A percentile compares a stretch with the other conserved stretches of the same genome.
phyloP scores from a whole-genome alignment of 2,329 filamentous ascomycete genomes.

The Aspergillus sojae region DNA sequence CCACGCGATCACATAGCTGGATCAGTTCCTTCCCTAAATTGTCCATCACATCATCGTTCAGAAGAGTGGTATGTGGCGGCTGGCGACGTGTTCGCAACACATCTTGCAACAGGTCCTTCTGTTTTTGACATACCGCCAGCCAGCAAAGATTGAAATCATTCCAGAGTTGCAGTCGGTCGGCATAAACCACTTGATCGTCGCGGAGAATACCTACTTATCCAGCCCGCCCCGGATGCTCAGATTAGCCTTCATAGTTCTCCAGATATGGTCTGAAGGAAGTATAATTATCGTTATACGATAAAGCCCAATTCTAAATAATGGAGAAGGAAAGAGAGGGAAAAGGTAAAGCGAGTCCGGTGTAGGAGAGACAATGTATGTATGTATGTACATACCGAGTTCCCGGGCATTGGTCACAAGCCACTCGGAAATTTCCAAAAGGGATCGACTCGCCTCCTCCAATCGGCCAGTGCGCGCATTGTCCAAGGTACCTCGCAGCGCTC shows the following conservation, averaged over 20 bases:
- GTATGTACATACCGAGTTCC: constrained; percentile 61
- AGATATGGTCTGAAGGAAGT: neutral
- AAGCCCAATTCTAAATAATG: neutral
- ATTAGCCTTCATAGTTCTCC: neutral
- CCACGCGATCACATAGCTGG: constrained; percentile 79
- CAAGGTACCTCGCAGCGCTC: constrained; percentile 65
- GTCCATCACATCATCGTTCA: constrained; percentile 70
- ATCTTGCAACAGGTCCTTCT: constrained; percentile 71
- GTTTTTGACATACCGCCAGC: constrained; percentile 79
- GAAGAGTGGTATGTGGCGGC: constrained; percentile 61
- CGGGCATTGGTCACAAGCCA: constrained; percentile 69
- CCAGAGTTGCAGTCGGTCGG: constrained; percentile 83
- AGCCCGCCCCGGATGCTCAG: neutral
- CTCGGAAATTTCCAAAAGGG: constrained; percentile 64
- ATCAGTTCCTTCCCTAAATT: constrained; percentile 82
- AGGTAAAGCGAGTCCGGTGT: constrained; percentile 22
- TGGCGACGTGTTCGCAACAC: constrained; percentile 62
- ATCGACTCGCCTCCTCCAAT: constrained; percentile 61
- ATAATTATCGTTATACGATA: neutral
- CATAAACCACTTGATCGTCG: constrained; percentile 76
- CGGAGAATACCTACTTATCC: constrained; percentile 70
- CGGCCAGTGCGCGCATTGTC: constrained; percentile 67
- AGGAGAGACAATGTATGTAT: constrained; percentile 34
- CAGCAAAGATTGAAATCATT: constrained; percentile 92
- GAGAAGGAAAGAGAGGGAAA: neutral